Evolutionary conservation across 352 stramenopile species (phyloP).

Genomic region (Pythium apleroticum): DNA sequence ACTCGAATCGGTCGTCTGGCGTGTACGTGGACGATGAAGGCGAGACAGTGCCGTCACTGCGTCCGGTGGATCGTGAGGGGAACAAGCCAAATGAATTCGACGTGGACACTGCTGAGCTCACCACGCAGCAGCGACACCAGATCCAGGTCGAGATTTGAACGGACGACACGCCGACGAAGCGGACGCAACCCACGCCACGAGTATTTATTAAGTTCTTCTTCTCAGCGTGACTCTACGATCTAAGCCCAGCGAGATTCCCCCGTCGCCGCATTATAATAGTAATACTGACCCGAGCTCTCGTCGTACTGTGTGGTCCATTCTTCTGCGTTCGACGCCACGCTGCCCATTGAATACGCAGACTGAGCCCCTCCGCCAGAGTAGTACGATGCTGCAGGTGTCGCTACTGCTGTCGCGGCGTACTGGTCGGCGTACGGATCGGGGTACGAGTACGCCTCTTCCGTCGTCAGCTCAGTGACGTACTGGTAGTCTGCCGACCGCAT

Average conservation of each 20-base stretch:
- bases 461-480: constrained; percentile 59
- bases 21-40: constrained; percentile 2
- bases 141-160: constrained; percentile 28
- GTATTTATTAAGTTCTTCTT: constrained; percentile 19
- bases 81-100: neutral
- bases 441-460: constrained; percentile 22
- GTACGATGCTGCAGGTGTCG: constrained; percentile 12
- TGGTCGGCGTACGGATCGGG: neutral
- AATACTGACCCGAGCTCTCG: constrained; percentile 55
- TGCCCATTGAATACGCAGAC: constrained; percentile 9
- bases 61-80: neutral
- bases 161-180: neutral
- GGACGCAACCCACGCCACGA: neutral
- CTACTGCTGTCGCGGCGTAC: neutral
- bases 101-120: constrained; percentile 16
- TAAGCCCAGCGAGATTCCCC: constrained; percentile 71
- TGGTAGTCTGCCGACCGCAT: constrained; percentile 74
- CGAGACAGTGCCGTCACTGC: constrained; percentile 2
- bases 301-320: constrained; percentile 66
- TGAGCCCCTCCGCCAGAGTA: constrained; percentile 2
- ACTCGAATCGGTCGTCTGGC: constrained; percentile 9
- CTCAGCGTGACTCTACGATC: neutral
- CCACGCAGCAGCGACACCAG: constrained; percentile 14
- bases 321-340: constrained; percentile 5
- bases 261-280: constrained; percentile 77